Evolutionary conservation across 352 stramenopile genomes (phyloP), one percentile per base, ranked within the genome.

Genomic region (Thraustotheca clavata): DNA sequence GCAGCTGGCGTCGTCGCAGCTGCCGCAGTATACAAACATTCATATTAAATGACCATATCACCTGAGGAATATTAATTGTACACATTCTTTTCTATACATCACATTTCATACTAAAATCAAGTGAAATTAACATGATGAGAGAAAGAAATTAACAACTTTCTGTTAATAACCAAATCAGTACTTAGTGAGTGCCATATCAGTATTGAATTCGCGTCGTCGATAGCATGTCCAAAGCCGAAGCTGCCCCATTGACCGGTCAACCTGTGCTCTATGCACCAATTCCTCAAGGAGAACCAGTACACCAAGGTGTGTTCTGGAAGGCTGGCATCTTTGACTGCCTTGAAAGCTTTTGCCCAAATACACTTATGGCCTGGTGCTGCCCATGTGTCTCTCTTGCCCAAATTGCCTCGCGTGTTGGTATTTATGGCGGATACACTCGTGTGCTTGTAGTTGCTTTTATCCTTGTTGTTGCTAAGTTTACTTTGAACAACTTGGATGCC

Each of bases 321-420:
- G 29, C 69, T 14, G 60, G 60, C 26, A 69, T 87, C 32, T 86
- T 78, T 49, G 57, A 31, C 34, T 83, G 76, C 68, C 76, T 78
- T 54, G 59, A 75, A 31, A 33, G 75, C 59, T 67, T 71, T 48
- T 71, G 83, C 34, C 74, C 75, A 35, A 88, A 88, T 67, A 62
- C 62, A 33, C 36, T 82, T 48, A 80, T 82, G 75, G 62, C 62
- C 8, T 75, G 65, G 18, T 71, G 74, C 41, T 88, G 79, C 65
- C 75, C 76, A 29, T 88, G 79, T 43, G 71, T 88, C 34, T 79
- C 75, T 22, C 24, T 83, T 33, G 75, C 79, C 0, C 79, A 88
- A 50, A 80, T 85, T 59, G 57, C 72, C n/a, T 40, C 62, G 47
- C 74, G 77, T 7, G 68, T 88, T 34, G 74, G 73, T 1, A 66